Evolutionary conservation across 2,329 filamentous ascomycete genomes (phyloP).

Genomic region (Phyllachora maydis): DNA sequence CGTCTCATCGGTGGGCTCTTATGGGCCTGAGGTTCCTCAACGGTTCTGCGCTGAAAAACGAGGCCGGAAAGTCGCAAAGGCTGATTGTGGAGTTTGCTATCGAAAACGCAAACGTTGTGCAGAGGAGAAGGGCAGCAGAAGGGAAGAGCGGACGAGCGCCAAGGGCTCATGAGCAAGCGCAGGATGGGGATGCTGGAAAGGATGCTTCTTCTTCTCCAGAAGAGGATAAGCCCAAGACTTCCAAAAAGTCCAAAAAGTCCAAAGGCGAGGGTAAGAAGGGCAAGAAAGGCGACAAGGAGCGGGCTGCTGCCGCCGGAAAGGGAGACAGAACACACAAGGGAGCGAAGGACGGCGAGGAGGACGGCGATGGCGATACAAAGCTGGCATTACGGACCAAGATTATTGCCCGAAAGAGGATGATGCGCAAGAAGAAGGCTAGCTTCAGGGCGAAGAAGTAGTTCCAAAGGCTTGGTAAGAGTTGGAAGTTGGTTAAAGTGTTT

Average conservation of each 20-base stretch:
- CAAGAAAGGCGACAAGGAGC: constrained; percentile 8
- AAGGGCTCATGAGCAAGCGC: constrained; percentile 1
- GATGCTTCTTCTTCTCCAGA: too few relatives aligned
- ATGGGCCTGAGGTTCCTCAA: constrained; percentile 94
- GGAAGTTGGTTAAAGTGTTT: too few relatives aligned
- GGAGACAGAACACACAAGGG: constrained; percentile 3
- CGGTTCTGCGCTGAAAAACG: constrained; percentile 40
- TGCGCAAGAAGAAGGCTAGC: constrained; percentile 45
- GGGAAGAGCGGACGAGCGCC: constrained; percentile 9
- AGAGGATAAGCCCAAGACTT: constrained; percentile 1
- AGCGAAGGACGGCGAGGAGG: constrained; percentile 11
- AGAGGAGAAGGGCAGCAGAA: constrained; percentile 48
- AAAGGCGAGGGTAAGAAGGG: constrained; percentile 10
- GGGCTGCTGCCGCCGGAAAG: constrained; percentile 3
- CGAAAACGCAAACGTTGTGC: constrained; percentile 92
- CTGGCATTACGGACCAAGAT: constrained; percentile 44
- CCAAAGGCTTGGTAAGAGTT: neutral
- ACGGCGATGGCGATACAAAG: constrained; percentile 13
- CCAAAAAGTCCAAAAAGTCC: constrained; percentile 1
- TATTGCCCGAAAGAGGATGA: constrained; percentile 66
- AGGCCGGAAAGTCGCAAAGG: constrained; percentile 62
- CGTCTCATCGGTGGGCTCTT: constrained; percentile 76
- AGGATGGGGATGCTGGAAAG: constrained; percentile 2
- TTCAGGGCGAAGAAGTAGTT: neutral
- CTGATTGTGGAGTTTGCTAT: constrained; percentile 95